These are phyloP conservation scores for Hordeum marinum DNA, from an alignment of 176 grass and related monocot species.

Conservation along the genomic window DNA sequence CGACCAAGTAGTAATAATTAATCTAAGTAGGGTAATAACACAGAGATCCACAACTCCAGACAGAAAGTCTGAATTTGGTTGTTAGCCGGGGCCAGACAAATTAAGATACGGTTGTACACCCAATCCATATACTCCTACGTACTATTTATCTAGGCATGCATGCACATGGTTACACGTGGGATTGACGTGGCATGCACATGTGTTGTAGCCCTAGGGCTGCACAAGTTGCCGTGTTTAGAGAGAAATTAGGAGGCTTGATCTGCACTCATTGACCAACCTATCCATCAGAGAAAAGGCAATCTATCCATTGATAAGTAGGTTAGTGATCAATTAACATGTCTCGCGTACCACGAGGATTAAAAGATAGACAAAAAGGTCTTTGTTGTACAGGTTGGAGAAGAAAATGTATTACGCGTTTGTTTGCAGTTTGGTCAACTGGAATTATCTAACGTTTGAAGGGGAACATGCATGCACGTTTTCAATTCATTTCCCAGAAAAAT, in stretches of 20 bases:
- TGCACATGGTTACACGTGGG: constrained; percentile 13
- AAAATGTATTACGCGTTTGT: not conserved
- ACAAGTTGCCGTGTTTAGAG: not conserved
- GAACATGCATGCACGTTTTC: not conserved
- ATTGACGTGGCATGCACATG: constrained; percentile 10
- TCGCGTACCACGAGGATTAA: not conserved
- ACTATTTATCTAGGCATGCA: not conserved
- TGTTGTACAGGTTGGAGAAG: not conserved
- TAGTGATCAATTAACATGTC: not conserved
- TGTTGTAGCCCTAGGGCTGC: not conserved
- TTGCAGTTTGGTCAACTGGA: not conserved
- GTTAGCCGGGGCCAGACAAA: not conserved
- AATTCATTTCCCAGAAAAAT: not conserved
- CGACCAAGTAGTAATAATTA: not conserved
- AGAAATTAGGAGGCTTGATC: not conserved
- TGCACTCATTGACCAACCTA: not conserved
- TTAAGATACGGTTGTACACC: not conserved
- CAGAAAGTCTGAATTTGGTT: not conserved
- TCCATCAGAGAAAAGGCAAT: not conserved
- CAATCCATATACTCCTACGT: not conserved
- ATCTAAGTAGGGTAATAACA: not conserved
- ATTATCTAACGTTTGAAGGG: not conserved
- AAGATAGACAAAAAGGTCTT: not conserved
- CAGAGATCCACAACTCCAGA: not conserved
- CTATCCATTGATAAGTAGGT: not conserved